phyloP scores from a whole-genome alignment of 2,329 filamentous ascomycete species.

The Cryoendolithus antarcticus region DNA sequence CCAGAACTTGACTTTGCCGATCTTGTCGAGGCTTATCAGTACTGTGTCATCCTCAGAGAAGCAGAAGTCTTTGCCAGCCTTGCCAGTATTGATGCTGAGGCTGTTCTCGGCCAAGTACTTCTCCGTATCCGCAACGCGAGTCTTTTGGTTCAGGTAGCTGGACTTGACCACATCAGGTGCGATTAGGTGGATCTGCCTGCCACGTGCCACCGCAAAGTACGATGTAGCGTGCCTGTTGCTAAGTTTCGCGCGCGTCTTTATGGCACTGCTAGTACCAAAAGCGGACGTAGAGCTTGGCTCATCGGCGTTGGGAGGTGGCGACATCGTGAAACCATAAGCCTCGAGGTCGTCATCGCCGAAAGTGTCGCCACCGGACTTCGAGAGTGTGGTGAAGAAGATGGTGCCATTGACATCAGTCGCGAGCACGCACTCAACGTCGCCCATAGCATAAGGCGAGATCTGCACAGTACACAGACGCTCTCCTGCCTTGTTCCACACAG shows the following conservation, averaged over 20 bases:
- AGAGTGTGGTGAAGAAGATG: slow-evolving; percentile 84
- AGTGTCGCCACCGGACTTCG: slow-evolving; percentile 63
- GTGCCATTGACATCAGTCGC: slow-evolving; percentile 89
- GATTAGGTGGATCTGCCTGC: slow-evolving; percentile 90
- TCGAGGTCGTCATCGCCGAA: slow-evolving; percentile 70
- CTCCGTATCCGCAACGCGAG: slow-evolving; percentile 66
- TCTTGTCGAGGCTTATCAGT: slow-evolving; percentile 92
- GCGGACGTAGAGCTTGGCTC: slow-evolving; percentile 75
- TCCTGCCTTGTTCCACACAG: slow-evolving; percentile 80
- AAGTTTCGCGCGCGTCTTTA: slow-evolving; percentile 89
- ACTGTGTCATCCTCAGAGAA: slow-evolving; percentile 95
- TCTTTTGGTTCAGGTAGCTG: slow-evolving; percentile 38
- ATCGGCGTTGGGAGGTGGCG: slow-evolving; percentile 75
- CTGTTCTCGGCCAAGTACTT: slow-evolving; percentile 76
- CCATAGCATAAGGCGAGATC: slow-evolving; percentile 46
- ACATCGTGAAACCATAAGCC: slow-evolving; percentile 76
- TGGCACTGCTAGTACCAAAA: slow-evolving; percentile 35
- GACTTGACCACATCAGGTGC: slow-evolving; percentile 45
- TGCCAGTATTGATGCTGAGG: slow-evolving; percentile 89
- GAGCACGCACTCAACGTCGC: slow-evolving; percentile 68
- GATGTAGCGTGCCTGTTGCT: slow-evolving; percentile 72
- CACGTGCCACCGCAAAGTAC: slow-evolving; percentile 88
- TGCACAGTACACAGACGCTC: slow-evolving; percentile 93
- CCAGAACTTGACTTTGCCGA: slow-evolving; percentile 95
- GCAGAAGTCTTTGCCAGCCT: slow-evolving; percentile 94